Evolutionary conservation across 768 basidiomycete genomes (phyloP), one percentile per base, ranked within the genome.

Genomic region (Pleurotus citrinopileatus): DNA sequence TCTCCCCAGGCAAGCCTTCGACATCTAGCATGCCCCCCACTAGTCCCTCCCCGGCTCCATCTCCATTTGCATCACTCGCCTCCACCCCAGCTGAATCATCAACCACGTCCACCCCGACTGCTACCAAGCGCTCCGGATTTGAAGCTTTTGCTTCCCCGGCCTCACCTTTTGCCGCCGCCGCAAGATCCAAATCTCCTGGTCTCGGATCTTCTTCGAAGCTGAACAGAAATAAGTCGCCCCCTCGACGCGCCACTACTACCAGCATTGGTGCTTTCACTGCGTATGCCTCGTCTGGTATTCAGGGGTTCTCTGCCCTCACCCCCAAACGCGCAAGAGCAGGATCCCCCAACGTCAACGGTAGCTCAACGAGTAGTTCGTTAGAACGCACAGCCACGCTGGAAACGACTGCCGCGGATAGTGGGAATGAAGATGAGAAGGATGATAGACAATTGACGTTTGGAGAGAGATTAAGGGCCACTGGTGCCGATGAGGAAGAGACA

Each of bases 391-490:
- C 60, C 23, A 56, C 61, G n/a, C 55, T 62, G 9, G 61, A 66
- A 51, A 54, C 62, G 1, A 61, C 71, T 13, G 60, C 59, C 20
- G 63, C 64, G 4, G 74, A 75, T 42, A 77, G 75, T 56, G 72
- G 68, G 5, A 76, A 66, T 9, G 78, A 79, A 20, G 81, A 80
- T 27, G 79, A 79, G 13, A 70, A 74, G 26, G 73, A 73, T 5
- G 76, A 78, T 4, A 65, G 63, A 56, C 59, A 66, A 27, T 65
- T 67, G 52, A 68, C 71, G 51, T 90, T 90, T 67, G 83, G 86
- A 9, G 87, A 84, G 63, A 83, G 79, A 53, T 63, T 90, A 58
- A 73, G 88, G 48, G 84, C 86, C 7, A 74, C 75, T 26, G 81
- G 76, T 64, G 84, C 84, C 50, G 81, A 79, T 2, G 80, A 84